Evolutionary conservation across 2,329 filamentous ascomycete species (phyloP).

Genomic region (Fusarium marasasianum): DNA sequence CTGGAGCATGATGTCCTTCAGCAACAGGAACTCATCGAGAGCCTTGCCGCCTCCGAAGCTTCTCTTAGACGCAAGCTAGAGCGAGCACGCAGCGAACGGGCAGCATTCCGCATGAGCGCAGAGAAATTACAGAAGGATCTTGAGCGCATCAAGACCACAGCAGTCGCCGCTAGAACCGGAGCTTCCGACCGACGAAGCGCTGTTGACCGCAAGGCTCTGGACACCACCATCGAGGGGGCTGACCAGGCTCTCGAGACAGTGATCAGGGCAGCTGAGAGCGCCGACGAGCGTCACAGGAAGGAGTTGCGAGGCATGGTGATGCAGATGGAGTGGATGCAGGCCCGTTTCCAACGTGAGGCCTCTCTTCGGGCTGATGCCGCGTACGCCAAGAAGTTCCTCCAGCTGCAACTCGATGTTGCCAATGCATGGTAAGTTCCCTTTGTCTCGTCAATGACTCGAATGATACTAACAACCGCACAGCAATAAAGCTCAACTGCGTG

Average conservation of each 20-base stretch:
- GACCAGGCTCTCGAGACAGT: constrained; percentile 67
- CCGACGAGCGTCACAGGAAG: constrained; percentile 75
- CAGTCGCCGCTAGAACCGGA: constrained; percentile 43
- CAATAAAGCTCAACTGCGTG: constrained; percentile 89
- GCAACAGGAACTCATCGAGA: constrained; percentile 72
- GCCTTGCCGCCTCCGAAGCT: constrained; percentile 64
- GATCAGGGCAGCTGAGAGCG: constrained; percentile 65
- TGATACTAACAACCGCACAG: constrained; percentile 57
- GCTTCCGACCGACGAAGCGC: constrained; percentile 11
- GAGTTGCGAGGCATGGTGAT: constrained; percentile 85
- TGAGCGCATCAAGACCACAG: constrained; percentile 55
- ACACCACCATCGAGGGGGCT: constrained; percentile 50
- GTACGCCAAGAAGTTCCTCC: constrained; percentile 86
- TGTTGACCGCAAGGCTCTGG: constrained; percentile 38
- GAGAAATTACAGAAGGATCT: constrained; percentile 65
- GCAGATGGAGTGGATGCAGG: constrained; percentile 91
- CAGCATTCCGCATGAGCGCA: constrained; percentile 62
- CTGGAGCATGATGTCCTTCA: constrained; percentile 78
- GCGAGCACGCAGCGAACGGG: constrained; percentile 72
- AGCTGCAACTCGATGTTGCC: constrained; percentile 82
- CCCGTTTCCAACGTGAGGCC: constrained; percentile 81
- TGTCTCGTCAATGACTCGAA: neutral
- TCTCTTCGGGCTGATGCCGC: constrained; percentile 81
- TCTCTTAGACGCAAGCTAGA: constrained; percentile 74
- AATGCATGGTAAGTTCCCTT: constrained; percentile 81